A percentile compares a stretch with the other conserved stretches of the same genome.
Conservation (phyloP, 176 grass and related monocot species). For the Musa beccarii region DNA sequence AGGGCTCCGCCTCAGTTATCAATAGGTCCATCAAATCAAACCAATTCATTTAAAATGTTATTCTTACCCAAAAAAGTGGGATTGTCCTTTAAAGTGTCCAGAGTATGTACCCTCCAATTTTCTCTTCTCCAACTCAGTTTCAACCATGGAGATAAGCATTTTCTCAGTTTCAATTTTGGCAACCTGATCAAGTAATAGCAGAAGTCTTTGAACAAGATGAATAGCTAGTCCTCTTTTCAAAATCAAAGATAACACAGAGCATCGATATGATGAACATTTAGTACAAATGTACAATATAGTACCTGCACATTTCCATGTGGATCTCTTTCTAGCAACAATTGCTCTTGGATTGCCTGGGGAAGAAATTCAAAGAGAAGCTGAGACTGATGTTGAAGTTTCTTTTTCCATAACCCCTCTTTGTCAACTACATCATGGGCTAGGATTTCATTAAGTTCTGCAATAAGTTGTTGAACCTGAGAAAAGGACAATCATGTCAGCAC, state of each 20-base stretch:
- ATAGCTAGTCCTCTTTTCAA: not conserved
- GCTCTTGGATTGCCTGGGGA: conserved; percentile 82
- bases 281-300: conserved; percentile 4
- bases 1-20: not conserved
- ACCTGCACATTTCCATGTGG: conserved; percentile 99
- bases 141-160: conserved; percentile 98
- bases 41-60: not conserved
- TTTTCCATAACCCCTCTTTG: conserved; percentile 77
- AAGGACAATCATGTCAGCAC: not conserved
- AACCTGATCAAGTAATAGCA: conserved; percentile 33
- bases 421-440: conserved; percentile 89
- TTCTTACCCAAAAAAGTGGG: conserved; percentile 97
- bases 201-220: not conserved
- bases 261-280: not conserved
- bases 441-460: conserved; percentile 91
- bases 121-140: conserved; percentile 93
- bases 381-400: conserved; percentile 60
- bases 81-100: conserved; percentile 72
- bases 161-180: conserved; percentile 99
- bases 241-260: not conserved
- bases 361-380: conserved; percentile 73
- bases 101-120: conserved; percentile 64
- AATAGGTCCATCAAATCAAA: not conserved
- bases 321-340: conserved; percentile 95
- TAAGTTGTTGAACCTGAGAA: conserved; percentile 86